Conservation (phyloP, 352 stramenopile species). For the Phytophthora sojae region DNA sequence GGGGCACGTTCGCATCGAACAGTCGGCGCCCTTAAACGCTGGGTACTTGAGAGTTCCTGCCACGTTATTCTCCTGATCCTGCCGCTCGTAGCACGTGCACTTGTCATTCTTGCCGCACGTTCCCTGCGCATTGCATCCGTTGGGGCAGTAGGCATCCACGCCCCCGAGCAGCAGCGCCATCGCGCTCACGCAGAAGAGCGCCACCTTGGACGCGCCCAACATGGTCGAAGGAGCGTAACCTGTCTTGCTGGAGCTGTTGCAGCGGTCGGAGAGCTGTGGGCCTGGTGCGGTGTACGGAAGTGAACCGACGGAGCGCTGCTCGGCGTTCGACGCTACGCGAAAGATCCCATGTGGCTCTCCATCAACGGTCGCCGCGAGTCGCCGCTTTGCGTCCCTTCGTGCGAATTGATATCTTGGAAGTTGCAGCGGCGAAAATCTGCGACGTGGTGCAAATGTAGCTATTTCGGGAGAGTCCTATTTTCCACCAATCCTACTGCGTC, state of each 20-base stretch:
- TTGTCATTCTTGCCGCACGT: constrained; percentile 91
- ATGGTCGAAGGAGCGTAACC: constrained; percentile 31
- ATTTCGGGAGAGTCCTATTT: neutral
- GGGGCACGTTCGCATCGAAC: constrained; percentile 82
- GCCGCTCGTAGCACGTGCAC: constrained; percentile 92
- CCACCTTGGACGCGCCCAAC: constrained; percentile 51
- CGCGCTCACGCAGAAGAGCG: constrained; percentile 43
- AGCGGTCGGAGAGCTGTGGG: constrained; percentile 7
- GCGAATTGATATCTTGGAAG: constrained; percentile 17
- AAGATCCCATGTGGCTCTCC: constrained; percentile 32
- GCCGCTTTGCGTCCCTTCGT: constrained; percentile 24
- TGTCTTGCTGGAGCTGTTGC: neutral
- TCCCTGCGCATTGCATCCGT: constrained; percentile 87
- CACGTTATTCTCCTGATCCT: constrained; percentile 48
- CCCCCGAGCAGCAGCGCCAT: constrained; percentile 42
- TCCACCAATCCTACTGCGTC: constrained; percentile 14
- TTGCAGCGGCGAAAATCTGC: neutral
- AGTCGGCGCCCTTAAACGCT: constrained; percentile 79
- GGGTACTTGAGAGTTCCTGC: constrained; percentile 41
- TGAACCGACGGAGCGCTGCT: constrained; percentile 3
- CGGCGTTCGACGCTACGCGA: constrained; percentile 1
- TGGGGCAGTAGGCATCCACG: constrained; percentile 76
- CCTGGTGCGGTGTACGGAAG: constrained; percentile 23
- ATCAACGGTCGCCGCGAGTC: constrained; percentile 31
- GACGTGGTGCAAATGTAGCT: neutral